Base-by-base conservation (phyloP, 495 filamentous ascomycete species). In the Pyrenula massariospora region DNA sequence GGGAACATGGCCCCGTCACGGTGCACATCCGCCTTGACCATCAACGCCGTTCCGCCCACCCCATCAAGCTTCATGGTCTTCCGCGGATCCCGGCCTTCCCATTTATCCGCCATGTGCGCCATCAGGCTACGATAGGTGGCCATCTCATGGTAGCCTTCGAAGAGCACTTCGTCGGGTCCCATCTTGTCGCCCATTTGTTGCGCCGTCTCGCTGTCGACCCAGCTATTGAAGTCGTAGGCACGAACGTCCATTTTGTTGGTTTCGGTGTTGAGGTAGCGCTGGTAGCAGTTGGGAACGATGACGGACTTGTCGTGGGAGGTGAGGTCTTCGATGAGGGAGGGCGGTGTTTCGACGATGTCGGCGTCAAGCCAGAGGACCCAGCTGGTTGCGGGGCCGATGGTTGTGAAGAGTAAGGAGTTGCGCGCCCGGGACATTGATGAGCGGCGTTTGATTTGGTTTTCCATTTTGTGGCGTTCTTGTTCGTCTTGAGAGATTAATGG, bases 1-100 rank as follows among this genome's bases (percentile, higher is more conserved):
- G 93, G 93, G 69, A 98, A 98, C 93, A 98, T 98, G 56, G 94
- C 93, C 2, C 93, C 93, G 67, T 98, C 94, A 12, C 93, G 81
- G 64, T 98, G 93, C 8, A 98, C 93, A 56, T 97, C 94, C 0
- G 94, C 93, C 74, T 96, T 96, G 15, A 98, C 93, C 70, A 98
- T 70, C 56, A 98, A 76, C 5, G 92, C 88, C 1, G 93, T 95
- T 3, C 93, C 93, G 51, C 93, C 93, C 12, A 98, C 94, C 20
- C 93, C 93, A 69, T 98, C 94, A 2, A 98, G 73, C 20, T 77
- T 74, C 3, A 95, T 75, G 61, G 87, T 84, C 24, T 74, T 69
- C 22, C 77, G 68, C 2, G 75, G 72, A 63, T 89, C 79, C 8
- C 78, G 77, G 0, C 69, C 73, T 2, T 71, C 72, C 1, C 55